These are phyloP conservation scores for Penicillium janthinellum DNA, from an alignment of 2,329 filamentous ascomycete species.

Conservation along the genomic window DNA sequence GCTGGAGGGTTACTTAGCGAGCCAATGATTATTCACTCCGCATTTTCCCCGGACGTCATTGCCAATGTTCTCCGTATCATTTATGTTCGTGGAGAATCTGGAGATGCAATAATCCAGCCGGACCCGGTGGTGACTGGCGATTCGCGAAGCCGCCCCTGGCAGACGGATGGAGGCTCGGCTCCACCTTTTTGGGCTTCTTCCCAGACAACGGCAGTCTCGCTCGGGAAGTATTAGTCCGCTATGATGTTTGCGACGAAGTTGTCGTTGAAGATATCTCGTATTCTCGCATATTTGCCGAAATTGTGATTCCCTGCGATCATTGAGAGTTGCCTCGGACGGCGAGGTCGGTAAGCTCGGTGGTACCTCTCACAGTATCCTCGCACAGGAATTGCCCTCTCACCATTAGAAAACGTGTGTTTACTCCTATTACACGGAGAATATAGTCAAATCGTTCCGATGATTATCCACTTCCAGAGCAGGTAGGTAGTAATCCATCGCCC, in stretches of 20 bases:
- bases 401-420: too few species aligned
- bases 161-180: background rate
- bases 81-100: background rate
- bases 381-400: too few species aligned
- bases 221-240: background rate
- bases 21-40: background rate
- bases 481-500: background rate
- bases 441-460: too few species aligned
- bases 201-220: background rate
- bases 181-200: background rate
- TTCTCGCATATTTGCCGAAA: background rate
- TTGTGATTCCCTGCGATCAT: background rate
- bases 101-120: background rate
- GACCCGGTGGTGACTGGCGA: background rate
- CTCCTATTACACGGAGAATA: too few species aligned
- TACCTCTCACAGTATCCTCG: too few species aligned
- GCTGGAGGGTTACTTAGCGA: background rate
- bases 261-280: background rate
- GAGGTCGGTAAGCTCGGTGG: too few species aligned
- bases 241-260: background rate
- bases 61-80: background rate
- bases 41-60: background rate
- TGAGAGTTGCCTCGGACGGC: too few species aligned
- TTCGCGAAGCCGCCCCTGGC: background rate
- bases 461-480: too few species aligned